Evolutionary conservation across 257 asterid species (phyloP), one percentile per base, ranked within the genome.

Genomic region (Fraxinus anomala): DNA sequence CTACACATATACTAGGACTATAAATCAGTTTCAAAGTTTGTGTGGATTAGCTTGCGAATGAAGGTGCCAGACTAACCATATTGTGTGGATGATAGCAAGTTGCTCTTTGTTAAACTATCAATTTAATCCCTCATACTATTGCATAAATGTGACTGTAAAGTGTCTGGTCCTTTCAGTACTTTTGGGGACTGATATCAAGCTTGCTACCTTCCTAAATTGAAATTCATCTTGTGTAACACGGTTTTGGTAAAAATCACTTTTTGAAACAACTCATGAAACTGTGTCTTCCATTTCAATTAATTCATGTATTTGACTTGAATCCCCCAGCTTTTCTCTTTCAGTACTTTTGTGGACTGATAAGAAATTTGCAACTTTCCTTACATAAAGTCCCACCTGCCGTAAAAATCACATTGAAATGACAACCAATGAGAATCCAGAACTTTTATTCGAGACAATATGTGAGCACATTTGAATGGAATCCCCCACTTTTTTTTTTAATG

Each of bases 31-130:
- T 17, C 28, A 12, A 24, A 9, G 36, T 11, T 16, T 30, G 44
- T 68, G 30, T 73, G 71, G 67, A 23, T 11, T 42, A 69, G 66
- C 63, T 49, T 69, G 36, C 79, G 34, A 69, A 49, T 76, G 74
- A 79, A 76, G 68, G 56, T 67, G 69, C 67, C 67, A 59, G 51
- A 9, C 42, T 30, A 39, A 70, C 4, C 31, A 11, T 63, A 70
- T 49, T 72, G 78, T 21, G 39, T 11, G 10, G 21, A 28, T 23
- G 37, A 30, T 76, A 42, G 76, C 33, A 7, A 59, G 67, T 59
- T 21, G 2, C 30, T 59, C 67, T 7, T 23, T 7, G 67, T 8
- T 21, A 21, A 21, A 7, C 67, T 8, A 21, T 59, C 16, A 21
- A 59, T 59, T 59, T 59, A 21, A 59, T 4, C 21, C 21, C 59